Base-by-base conservation (phyloP, 352 stramenopile genomes). In the Saprolegnia parasitica region DNA sequence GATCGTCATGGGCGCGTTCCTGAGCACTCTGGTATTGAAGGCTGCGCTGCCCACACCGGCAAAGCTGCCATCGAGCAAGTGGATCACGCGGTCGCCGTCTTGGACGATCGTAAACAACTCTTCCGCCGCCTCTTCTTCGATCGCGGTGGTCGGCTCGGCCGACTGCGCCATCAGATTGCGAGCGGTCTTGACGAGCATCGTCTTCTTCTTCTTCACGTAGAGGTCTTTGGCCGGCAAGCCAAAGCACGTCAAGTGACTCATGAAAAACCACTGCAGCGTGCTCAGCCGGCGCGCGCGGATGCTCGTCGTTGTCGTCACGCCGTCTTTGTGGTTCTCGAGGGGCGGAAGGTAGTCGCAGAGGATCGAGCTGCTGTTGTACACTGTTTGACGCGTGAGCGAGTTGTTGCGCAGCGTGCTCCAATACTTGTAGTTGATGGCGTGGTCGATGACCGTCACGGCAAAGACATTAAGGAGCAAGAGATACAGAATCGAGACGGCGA, bases 251-350 rank as follows among this genome's bases (percentile, higher is more conserved):
- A 70, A 24, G 49, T 70, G 63, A 21, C 47, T 35, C 63, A 47
- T 70, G 21, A 70, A 70, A 21, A 61, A 70, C 63, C 63, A 70
- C 16, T 70, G 63, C 23, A 70, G 42, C 9, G 63, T 70, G 42
- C 46, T 70, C 10, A 61, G 29, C 23, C 63, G 63, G 5, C 63
- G 45, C 9, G 63, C 63, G n/a, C n/a, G n/a, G n/a, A n/a, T n/a
- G n/a, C n/a, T n/a, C 10, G 21, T 35, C 23, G 15, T 18, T 4
- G 56, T 23, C 3, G 40, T 32, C 5, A 21, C 24, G 26, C 32
- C 39, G 5, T n/a, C n/a, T n/a, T 67, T 39, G 24, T 54, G 9
- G 37, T n/a, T n/a, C n/a, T n/a, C n/a, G n/a, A n/a, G n/a, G n/a
- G n/a, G n/a, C n/a, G n/a, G n/a, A n/a, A 70, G 9, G 20, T 46